Evolutionary conservation across 441 rosid genomes (phyloP).

Genomic region (Isatis lusitanica): DNA sequence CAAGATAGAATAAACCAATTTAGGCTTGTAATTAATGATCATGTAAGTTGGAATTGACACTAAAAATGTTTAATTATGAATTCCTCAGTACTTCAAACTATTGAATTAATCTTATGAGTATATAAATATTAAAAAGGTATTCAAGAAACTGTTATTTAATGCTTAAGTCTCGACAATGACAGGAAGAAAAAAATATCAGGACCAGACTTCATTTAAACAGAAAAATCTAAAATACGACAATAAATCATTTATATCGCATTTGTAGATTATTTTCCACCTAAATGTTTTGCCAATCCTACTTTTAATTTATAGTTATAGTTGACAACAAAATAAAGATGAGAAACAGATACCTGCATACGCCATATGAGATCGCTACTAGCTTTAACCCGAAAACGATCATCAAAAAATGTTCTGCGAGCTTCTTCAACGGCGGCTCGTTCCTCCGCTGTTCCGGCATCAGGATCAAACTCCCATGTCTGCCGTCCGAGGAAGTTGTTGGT

Average conservation of each 20-base stretch:
- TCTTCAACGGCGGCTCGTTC: slow-evolving; percentile 50
- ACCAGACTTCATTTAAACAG: background rate
- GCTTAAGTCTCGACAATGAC: background rate
- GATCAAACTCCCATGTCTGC: slow-evolving; percentile 65
- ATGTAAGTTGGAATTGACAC: background rate
- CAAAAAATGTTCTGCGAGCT: slow-evolving; percentile 48
- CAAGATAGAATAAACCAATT: background rate
- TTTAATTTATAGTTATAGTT: background rate
- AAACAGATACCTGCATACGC: slow-evolving; percentile 54
- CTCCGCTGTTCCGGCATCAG: slow-evolving; percentile 45
- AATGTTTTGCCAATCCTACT: background rate
- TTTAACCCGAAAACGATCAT: slow-evolving; percentile 45
- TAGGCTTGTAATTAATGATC: background rate
- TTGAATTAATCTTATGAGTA: background rate
- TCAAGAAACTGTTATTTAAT: background rate
- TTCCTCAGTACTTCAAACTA: background rate
- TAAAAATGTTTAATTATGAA: background rate
- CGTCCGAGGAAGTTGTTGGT: slow-evolving; percentile 60
- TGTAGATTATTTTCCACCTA: background rate
- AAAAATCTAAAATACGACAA: background rate
- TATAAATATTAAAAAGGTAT: background rate
- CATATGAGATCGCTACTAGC: slow-evolving; percentile 62
- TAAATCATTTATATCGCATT: background rate
- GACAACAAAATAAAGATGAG: background rate
- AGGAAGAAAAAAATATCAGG: background rate